A percentile compares a stretch with the other conserved stretches of the same genome.
phyloP scores from a whole-genome alignment of 306 rosid species.

The Fragaria iinumae region DNA sequence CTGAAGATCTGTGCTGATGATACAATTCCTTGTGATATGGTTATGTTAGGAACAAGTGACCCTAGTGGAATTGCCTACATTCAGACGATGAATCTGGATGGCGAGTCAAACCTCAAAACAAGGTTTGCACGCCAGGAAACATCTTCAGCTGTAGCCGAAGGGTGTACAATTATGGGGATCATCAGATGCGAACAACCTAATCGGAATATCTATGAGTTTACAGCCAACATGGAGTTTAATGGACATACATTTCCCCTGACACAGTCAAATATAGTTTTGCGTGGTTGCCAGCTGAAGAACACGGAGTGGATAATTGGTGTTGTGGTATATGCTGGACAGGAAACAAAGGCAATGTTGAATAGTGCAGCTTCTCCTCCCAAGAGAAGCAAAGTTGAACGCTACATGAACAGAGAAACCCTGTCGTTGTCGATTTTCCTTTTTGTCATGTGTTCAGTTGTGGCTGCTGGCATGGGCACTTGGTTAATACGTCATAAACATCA shows the following conservation, averaged over 20 bases:
- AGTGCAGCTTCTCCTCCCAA: conserved; percentile 92
- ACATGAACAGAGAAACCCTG: conserved; percentile 93
- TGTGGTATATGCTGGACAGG: conserved; percentile 96
- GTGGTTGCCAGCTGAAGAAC: conserved; percentile 98
- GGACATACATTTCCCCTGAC: conserved; percentile 66
- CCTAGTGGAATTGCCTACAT: conserved; percentile 93
- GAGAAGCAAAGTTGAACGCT: conserved; percentile 83
- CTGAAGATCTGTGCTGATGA: conserved; percentile 77
- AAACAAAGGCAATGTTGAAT: conserved; percentile 96
- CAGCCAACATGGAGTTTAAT: conserved; percentile 83
- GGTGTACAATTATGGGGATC: conserved; percentile 54
- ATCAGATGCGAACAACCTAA: conserved; percentile 88
- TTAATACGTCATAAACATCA: conserved; percentile 60
- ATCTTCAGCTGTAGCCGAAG: conserved; percentile 52
- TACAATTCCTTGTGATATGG: conserved; percentile 91
- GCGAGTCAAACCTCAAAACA: conserved; percentile 95
- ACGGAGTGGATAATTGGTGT: conserved; percentile 94
- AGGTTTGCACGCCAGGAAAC: conserved; percentile 96
- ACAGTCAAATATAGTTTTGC: conserved; percentile 89
- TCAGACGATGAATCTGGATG: conserved; percentile 98
- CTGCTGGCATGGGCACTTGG: conserved; percentile 83
- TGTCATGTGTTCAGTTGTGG: conserved; percentile 84
- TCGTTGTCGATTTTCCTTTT: conserved; percentile 82
- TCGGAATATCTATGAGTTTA: conserved; percentile 89
- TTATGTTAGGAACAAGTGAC: conserved; percentile 95